phyloP scores from a whole-genome alignment of 805 yeast genomes.

The Yamadazyma sp. region DNA sequence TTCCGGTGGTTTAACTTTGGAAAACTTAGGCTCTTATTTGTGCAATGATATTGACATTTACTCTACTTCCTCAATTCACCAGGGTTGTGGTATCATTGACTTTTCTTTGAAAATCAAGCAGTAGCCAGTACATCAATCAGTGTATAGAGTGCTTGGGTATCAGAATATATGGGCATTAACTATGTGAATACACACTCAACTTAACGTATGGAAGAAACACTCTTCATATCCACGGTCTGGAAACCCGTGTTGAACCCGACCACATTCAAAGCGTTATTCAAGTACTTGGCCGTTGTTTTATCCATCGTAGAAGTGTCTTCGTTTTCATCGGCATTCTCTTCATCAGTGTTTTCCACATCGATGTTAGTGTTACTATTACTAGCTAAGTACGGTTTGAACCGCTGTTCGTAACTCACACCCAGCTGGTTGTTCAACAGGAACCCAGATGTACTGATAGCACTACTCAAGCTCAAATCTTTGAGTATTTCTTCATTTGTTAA shows the following conservation, averaged over 20 bases:
- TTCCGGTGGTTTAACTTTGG: constrained; percentile 82
- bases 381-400: constrained; percentile 7
- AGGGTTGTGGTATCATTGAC: constrained; percentile 82
- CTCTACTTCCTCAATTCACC: constrained; percentile 89
- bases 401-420: constrained; percentile 7
- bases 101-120: constrained; percentile 69
- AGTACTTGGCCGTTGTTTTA: constrained; percentile 24
- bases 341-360: constrained; percentile 8
- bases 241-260: constrained; percentile 45
- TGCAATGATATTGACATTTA: constrained; percentile 84
- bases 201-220: constrained; percentile 38
- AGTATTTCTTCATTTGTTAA: constrained; percentile 19
- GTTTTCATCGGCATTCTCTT: constrained; percentile 16
- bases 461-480: constrained; percentile 25
- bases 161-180: too few relatives aligned
- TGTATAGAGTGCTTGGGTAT: too few relatives aligned
- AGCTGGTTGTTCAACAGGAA: constrained; percentile 27
- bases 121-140: too few relatives aligned
- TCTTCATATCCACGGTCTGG: constrained; percentile 36
- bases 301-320: constrained; percentile 18
- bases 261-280: constrained; percentile 36
- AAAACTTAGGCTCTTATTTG: constrained; percentile 63
- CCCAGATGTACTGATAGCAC: constrained; percentile 28
- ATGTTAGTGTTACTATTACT: neutral
- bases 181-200: neutral